Evolutionary conservation across 768 basidiomycete species (phyloP).

Genomic region (Amanita rubescens): DNA sequence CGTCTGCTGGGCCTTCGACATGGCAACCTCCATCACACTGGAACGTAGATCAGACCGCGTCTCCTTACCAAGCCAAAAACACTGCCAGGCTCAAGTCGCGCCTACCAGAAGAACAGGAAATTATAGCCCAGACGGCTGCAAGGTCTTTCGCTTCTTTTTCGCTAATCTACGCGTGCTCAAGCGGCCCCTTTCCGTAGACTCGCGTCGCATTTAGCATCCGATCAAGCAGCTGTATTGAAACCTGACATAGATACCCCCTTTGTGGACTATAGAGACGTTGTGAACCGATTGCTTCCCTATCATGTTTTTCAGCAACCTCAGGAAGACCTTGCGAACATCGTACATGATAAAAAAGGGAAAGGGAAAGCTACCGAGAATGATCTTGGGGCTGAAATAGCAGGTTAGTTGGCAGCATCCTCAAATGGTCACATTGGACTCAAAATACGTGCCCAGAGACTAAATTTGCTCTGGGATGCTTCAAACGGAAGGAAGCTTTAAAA

Average conservation of each 20-base stretch:
- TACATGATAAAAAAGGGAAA: slow-evolving; percentile 49
- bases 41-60: slow-evolving; percentile 8
- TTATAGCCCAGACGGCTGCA: slow-evolving; percentile 36
- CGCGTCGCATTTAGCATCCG: slow-evolving; percentile 45
- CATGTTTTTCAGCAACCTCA: slow-evolving; percentile 72
- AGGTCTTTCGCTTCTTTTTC: slow-evolving; percentile 31
- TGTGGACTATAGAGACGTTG: slow-evolving; percentile 48
- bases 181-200: slow-evolving; percentile 31
- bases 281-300: slow-evolving; percentile 71
- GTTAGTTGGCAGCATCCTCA: slow-evolving; percentile 20
- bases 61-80: slow-evolving; percentile 15
- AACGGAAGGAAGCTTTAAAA: slow-evolving; percentile 46
- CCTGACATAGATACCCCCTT: slow-evolving; percentile 73
- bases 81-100: slow-evolving; percentile 26
- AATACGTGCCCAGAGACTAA: slow-evolving; percentile 47
- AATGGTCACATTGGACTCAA: slow-evolving; percentile 5
- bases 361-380: slow-evolving; percentile 43
- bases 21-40: slow-evolving; percentile 19
- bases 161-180: slow-evolving; percentile 1
- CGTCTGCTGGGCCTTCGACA: slow-evolving; percentile 21
- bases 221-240: slow-evolving; percentile 52
- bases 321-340: slow-evolving; percentile 43
- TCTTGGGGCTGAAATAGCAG: slow-evolving; percentile 43
- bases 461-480: slow-evolving; percentile 61
- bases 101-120: slow-evolving; percentile 44